Conservation (phyloP, 2,329 filamentous ascomycete genomes). For the Endocalyx cinctus region DNA sequence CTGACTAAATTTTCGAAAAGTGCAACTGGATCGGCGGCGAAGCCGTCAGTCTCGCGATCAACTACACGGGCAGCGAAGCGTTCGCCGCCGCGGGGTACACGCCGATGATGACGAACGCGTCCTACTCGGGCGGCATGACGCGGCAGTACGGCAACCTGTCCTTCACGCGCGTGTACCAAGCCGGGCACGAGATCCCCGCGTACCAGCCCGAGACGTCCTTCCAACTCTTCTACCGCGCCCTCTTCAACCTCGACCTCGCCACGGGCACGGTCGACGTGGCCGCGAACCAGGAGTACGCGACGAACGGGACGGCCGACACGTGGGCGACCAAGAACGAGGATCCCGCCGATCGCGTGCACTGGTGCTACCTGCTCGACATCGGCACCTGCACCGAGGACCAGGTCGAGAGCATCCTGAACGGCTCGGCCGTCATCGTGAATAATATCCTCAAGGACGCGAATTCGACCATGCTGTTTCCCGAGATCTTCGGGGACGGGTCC, state of each 20-base stretch:
- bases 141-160: constrained; percentile 65
- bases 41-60: constrained; percentile 41
- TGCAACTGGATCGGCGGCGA: constrained; percentile 57
- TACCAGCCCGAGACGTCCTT: constrained; percentile 47
- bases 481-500: constrained; percentile 15
- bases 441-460: constrained; percentile 25
- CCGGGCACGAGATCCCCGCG: constrained; percentile 51
- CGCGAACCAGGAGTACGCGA: constrained; percentile 35
- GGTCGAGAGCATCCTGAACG: constrained; percentile 31
- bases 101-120: constrained; percentile 55
- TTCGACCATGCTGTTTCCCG: constrained; percentile 24
- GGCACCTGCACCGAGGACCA: constrained; percentile 48
- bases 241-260: constrained; percentile 45
- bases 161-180: constrained; percentile 54
- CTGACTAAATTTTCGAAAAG: too few species aligned
- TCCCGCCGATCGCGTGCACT: constrained; percentile 42
- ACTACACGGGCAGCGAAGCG: constrained; percentile 35
- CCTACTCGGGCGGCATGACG: constrained; percentile 62
- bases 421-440: constrained; percentile 29
- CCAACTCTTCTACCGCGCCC: constrained; percentile 47
- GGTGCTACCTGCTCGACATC: constrained; percentile 56
- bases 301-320: constrained; percentile 22
- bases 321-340: constrained; percentile 45
- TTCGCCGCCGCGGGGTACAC: constrained; percentile 59
- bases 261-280: constrained; percentile 47